Evolutionary conservation across 108 stramenopile genomes (phyloP).

Genomic region (Asterionellopsis glacialis): DNA sequence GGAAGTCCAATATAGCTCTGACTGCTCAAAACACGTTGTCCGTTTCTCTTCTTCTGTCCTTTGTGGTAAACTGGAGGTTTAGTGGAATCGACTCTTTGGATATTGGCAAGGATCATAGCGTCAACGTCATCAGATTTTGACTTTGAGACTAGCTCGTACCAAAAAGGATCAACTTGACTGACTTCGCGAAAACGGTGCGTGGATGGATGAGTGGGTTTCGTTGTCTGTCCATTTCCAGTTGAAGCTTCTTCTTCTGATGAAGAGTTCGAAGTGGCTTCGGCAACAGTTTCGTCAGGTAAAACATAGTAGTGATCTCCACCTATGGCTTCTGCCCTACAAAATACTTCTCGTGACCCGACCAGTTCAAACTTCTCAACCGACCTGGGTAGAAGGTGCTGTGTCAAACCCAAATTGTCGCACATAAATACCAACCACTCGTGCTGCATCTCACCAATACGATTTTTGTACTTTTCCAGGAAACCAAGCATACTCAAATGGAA

Average conservation of each 20-base stretch:
- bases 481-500: slow-evolving; percentile 92
- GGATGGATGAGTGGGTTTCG: not conserved
- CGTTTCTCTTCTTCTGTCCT: slow-evolving; percentile 37
- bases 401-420: slow-evolving; percentile 47
- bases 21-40: slow-evolving; percentile 35
- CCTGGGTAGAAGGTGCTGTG: slow-evolving; percentile 59
- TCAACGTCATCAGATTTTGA: slow-evolving; percentile 11
- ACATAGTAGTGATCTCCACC: not conserved
- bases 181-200: slow-evolving; percentile 13
- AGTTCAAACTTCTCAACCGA: slow-evolving; percentile 52
- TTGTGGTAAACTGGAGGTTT: not conserved
- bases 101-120: slow-evolving; percentile 21
- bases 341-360: slow-evolving; percentile 44
- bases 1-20: slow-evolving; percentile 26
- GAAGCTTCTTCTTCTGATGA: slow-evolving; percentile 4
- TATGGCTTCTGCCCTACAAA: slow-evolving; percentile 4
- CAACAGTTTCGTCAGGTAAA: not conserved
- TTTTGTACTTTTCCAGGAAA: slow-evolving; percentile 84
- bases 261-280: not conserved
- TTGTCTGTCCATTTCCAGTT: not conserved
- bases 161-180: slow-evolving; percentile 47
- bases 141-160: slow-evolving; percentile 45
- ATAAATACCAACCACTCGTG: slow-evolving; percentile 69
- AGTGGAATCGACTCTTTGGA: slow-evolving; percentile 2
- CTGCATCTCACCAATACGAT: slow-evolving; percentile 71